Evolutionary conservation across 2,329 filamentous ascomycete species (phyloP), one percentile per base, ranked within the genome.

Genomic region (Tympanopsis confertula): DNA sequence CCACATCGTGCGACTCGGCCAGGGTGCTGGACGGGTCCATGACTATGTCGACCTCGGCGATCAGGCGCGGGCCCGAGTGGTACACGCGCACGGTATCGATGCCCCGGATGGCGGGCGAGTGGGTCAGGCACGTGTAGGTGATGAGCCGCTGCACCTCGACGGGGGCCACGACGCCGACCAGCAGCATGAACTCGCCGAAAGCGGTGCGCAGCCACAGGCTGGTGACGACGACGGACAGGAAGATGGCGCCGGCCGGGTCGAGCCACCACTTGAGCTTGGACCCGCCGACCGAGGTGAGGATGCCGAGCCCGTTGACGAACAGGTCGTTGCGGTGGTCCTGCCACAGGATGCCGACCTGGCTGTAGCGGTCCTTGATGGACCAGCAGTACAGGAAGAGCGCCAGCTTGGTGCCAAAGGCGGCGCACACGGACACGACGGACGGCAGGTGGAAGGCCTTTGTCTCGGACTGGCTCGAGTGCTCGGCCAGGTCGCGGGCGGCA

Each of bases 311-410:
- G 57, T 96, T 98, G 69, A 98, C 86, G 50, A 94, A 69, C n/a
- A 98, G 69, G 54, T 98, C 91, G 54, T 98, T 98, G 43, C 91
- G 81, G 63, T 98, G 91, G 53, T 96, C 88, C 58, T 94, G 85
- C 88, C 87, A 95, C 13, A 96, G 66, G 53, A 95, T 95, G 40
- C 83, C 75, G 45, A 95, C 78, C 58, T 95, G 88, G 42, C 78
- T 86, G 65, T 96, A 95, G 50, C 85, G 84, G 62, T 95, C 81
- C 47, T 88, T 81, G 50, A 96, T 62, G 4, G 85, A 76, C 77
- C 82, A 96, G 62, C 91, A 96, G 65, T 95, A 96, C 19, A 93
- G 49, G 58, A 95, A 96, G 1, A 96, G 69, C 4, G 50, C 52
- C 13, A 95, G 65, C 56, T 98, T 96, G 18, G 88, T 94, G 20